phyloP scores from a whole-genome alignment of 2,329 filamentous ascomycete genomes.

The Alternaria angustiovoidea region DNA sequence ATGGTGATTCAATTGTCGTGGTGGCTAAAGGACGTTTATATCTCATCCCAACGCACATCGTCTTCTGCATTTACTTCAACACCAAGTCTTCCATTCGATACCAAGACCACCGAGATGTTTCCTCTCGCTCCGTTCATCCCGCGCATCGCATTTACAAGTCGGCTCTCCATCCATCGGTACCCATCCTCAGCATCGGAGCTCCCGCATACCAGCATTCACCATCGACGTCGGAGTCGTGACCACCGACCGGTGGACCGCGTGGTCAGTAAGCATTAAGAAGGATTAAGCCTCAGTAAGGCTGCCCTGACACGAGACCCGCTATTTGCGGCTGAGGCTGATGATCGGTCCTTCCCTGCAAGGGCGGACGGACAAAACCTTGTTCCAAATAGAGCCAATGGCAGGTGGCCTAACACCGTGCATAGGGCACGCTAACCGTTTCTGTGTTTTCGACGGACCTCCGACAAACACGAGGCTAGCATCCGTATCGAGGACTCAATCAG shows the following conservation, averaged over 20 bases:
- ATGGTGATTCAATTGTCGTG: not conserved
- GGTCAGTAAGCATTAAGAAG: not conserved
- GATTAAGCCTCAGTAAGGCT: not conserved
- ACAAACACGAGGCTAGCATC: not conserved
- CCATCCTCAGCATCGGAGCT: not conserved
- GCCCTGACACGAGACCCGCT: not conserved
- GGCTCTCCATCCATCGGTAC: not conserved
- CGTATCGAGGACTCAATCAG: not conserved
- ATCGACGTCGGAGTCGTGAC: not conserved
- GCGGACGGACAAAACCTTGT: not conserved
- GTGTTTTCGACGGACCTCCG: slow-evolving; percentile 6
- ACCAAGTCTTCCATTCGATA: not conserved
- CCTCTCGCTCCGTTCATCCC: not conserved
- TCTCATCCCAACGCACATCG: not conserved
- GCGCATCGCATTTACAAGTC: not conserved
- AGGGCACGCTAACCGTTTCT: not conserved
- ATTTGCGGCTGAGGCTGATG: not conserved
- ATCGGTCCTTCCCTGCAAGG: not conserved
- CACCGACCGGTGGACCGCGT: not conserved
- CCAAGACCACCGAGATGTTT: not conserved
- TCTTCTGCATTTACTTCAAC: not conserved
- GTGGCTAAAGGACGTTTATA: not conserved
- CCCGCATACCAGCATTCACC: not conserved
- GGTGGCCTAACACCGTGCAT: not conserved
- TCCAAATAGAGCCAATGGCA: not conserved